A percentile compares a stretch with the other conserved stretches of the same genome.
Conservation (phyloP, 345 rosid species). For the Citrus glauca region DNA sequence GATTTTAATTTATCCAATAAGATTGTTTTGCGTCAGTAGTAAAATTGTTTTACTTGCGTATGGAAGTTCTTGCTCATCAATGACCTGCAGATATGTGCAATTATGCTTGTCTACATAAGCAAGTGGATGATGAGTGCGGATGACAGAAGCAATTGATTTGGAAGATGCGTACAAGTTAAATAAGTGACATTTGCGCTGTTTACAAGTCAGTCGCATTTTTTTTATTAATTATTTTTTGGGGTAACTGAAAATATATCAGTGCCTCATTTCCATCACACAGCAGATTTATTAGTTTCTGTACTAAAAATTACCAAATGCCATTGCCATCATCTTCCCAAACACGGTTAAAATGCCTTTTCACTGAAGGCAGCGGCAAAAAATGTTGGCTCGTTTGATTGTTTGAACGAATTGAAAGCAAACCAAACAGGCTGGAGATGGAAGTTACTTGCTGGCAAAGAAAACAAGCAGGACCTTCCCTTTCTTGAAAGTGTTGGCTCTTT, state of each 20-base stretch:
- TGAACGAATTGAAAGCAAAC: not conserved
- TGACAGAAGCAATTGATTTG: not conserved
- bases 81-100: not conserved
- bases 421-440: conserved; percentile 3
- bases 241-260: not conserved
- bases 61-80: not conserved
- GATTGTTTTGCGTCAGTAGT: not conserved
- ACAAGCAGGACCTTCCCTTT: not conserved
- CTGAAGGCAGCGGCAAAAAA: not conserved
- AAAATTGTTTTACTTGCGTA: too few species aligned
- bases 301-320: not conserved
- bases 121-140: not conserved
- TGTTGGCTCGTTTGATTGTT: not conserved
- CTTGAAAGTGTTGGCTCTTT: too few species aligned
- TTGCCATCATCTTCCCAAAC: not conserved
- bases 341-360: not conserved
- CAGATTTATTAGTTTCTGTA: not conserved
- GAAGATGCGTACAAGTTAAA: too few species aligned
- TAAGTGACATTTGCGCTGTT: not conserved
- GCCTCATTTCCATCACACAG: not conserved
- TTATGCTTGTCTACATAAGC: not conserved
- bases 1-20: not conserved
- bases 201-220: not conserved
- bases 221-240: not conserved
- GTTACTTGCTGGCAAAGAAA: not conserved